These are phyloP conservation scores for Colletotrichum sidae DNA, from an alignment of 2,329 filamentous ascomycete genomes.

Conservation along the genomic window DNA sequence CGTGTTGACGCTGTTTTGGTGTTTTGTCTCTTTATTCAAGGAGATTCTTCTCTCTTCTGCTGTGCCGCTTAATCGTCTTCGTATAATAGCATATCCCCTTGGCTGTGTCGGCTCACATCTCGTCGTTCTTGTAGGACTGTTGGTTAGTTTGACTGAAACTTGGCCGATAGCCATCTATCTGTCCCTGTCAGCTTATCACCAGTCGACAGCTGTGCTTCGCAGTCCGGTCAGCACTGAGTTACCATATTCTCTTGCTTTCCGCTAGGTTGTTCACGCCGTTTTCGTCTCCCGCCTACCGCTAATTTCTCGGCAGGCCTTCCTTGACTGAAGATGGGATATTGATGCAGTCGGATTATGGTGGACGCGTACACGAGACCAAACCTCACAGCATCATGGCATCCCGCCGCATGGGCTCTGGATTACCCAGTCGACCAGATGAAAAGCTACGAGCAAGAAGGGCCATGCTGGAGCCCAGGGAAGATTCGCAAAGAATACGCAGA, in stretches of 20 bases:
- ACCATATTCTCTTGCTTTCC: slow-evolving; percentile 24
- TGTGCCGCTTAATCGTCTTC: slow-evolving; percentile 16
- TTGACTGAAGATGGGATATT: slow-evolving; percentile 37
- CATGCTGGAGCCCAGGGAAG: slow-evolving; percentile 33
- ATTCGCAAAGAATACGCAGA: slow-evolving; percentile 30
- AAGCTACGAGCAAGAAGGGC: slow-evolving; percentile 45
- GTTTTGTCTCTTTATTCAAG: slow-evolving; percentile 1
- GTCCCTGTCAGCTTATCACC: not conserved
- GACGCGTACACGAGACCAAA: slow-evolving; percentile 38
- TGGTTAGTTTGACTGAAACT: slow-evolving; percentile 3
- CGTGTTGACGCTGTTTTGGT: slow-evolving; percentile 15
- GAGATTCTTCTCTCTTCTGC: slow-evolving; percentile 10
- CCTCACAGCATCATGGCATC: slow-evolving; percentile 56
- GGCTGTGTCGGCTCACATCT: not conserved
- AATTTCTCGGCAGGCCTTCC: slow-evolving; percentile 22
- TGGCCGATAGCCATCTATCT: slow-evolving; percentile 20
- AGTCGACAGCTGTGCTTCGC: not conserved
- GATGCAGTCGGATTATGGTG: slow-evolving; percentile 34
- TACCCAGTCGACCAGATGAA: slow-evolving; percentile 54
- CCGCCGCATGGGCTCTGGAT: slow-evolving; percentile 53
- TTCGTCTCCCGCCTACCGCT: slow-evolving; percentile 13
- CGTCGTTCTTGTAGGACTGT: not conserved
- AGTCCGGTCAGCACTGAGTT: slow-evolving; percentile 40
- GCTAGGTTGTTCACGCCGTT: slow-evolving; percentile 37
- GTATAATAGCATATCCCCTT: slow-evolving; percentile 20